These are phyloP conservation scores for Mycosphaerella arachidis DNA, from an alignment of 2,329 filamentous ascomycete species.

Conservation along the genomic window DNA sequence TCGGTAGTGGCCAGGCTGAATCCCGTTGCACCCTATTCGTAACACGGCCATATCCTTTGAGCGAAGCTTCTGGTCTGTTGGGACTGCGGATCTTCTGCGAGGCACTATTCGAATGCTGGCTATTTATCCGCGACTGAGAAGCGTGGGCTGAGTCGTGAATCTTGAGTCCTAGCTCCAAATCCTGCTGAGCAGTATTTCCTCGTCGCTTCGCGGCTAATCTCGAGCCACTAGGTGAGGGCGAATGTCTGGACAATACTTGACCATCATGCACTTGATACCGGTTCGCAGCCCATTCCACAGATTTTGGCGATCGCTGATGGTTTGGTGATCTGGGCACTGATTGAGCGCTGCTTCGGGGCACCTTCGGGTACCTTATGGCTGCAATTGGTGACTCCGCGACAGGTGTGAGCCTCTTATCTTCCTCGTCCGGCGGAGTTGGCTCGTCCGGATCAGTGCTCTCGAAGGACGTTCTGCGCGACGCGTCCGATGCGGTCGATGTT, in stretches of 20 bases:
- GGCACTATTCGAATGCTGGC: neutral
- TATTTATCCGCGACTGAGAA: slow-evolving; percentile 11
- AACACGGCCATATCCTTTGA: slow-evolving; percentile 29
- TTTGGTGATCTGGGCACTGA: slow-evolving; percentile 37
- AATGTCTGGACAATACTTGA: slow-evolving; percentile 3
- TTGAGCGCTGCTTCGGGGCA: slow-evolving; percentile 46
- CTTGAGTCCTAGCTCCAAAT: slow-evolving; percentile 35
- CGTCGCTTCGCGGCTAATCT: slow-evolving; percentile 37
- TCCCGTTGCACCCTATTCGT: slow-evolving; percentile 9
- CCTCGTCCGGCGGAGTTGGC: slow-evolving; percentile 44
- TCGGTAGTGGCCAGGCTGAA: slow-evolving; percentile 8
- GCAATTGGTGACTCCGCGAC: slow-evolving; percentile 44
- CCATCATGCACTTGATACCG: neutral
- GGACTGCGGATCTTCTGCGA: neutral
- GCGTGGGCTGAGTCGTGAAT: slow-evolving; percentile 23
- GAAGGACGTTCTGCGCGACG: slow-evolving; percentile 41
- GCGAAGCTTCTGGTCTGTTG: slow-evolving; percentile 21
- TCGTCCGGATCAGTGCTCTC: slow-evolving; percentile 44
- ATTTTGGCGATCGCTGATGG: slow-evolving; percentile 6
- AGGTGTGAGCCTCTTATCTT: slow-evolving; percentile 40
- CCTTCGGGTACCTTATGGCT: slow-evolving; percentile 44
- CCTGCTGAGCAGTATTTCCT: slow-evolving; percentile 33
- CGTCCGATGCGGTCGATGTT: slow-evolving; percentile 25
- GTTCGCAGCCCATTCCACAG: neutral
- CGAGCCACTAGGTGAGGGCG: slow-evolving; percentile 22